These are phyloP conservation scores for Boletellus ananas DNA, from an alignment of 768 basidiomycete genomes.

Conservation along the genomic window DNA sequence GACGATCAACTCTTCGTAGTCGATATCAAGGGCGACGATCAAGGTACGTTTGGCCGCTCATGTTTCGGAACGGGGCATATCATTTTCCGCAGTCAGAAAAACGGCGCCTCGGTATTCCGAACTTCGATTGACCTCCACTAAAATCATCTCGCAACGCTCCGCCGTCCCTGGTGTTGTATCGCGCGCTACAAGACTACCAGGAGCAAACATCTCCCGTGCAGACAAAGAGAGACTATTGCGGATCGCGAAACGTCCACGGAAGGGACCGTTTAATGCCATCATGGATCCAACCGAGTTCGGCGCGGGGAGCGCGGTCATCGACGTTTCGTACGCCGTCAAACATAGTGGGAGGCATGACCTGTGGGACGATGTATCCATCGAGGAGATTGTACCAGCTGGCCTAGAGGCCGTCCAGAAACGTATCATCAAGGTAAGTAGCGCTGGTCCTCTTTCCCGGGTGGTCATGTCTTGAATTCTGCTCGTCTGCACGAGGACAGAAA, in stretches of 20 bases:
- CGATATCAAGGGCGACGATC: conserved; percentile 75
- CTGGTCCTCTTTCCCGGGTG: background rate
- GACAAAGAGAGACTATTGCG: conserved; percentile 75
- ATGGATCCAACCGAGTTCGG: conserved; percentile 67
- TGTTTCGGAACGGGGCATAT: background rate
- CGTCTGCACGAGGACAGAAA: conserved; percentile 34
- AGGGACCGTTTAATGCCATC: conserved; percentile 69
- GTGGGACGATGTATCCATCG: conserved; percentile 42
- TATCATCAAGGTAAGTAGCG: conserved; percentile 48
- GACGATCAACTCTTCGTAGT: conserved; percentile 77
- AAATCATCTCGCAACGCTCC: conserved; percentile 81
- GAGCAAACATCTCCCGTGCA: conserved; percentile 46
- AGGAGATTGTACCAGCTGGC: conserved; percentile 41
- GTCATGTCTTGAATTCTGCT: background rate
- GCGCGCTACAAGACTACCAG: conserved; percentile 32
- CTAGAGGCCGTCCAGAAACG: conserved; percentile 35
- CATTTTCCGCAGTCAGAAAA: conserved; percentile 50
- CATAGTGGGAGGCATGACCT: conserved; percentile 64
- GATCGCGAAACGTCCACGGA: conserved; percentile 68
- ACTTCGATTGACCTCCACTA: conserved; percentile 58
- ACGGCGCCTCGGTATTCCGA: conserved; percentile 52
- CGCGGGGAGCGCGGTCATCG: conserved; percentile 60
- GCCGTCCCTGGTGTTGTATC: conserved; percentile 83
- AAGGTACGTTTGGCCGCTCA: conserved; percentile 38
- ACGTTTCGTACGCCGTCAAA: conserved; percentile 65